Percentiles rank a stretch among this genome's conserved stretches.
These are phyloP conservation scores for Talaromyces atroroseus DNA, from an alignment of 2,329 filamentous ascomycete genomes.

Conservation along the genomic window DNA sequence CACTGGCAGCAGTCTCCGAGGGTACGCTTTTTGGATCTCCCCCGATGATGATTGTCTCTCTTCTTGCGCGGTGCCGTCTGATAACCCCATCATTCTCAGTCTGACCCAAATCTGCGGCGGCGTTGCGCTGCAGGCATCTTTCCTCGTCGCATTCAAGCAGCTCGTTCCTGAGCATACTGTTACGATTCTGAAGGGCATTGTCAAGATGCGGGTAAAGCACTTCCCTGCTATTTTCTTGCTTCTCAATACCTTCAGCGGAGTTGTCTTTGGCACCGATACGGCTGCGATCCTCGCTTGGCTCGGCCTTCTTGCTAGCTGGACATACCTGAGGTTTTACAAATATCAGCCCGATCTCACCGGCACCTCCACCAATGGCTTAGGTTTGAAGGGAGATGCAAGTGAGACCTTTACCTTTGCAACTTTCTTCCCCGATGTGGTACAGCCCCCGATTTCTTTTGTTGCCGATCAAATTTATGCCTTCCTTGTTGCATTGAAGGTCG, in stretches of 20 bases:
- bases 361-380: constrained; percentile 47
- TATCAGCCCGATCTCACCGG: constrained; percentile 50
- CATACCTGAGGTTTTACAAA: constrained; percentile 95
- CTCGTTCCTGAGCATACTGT: constrained; percentile 96
- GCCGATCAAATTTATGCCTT: constrained; percentile 68
- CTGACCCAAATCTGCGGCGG: constrained; percentile 81
- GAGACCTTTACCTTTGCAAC: constrained; percentile 95
- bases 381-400: constrained; percentile 80
- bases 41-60: constrained; percentile 17
- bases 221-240: constrained; percentile 71
- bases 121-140: constrained; percentile 82
- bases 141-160: constrained; percentile 96
- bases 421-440: constrained; percentile 83
- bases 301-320: constrained; percentile 85
- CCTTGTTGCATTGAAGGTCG: constrained; percentile 69
- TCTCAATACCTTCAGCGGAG: constrained; percentile 62
- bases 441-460: constrained; percentile 70
- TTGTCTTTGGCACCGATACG: constrained; percentile 64
- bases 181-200: constrained; percentile 78
- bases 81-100: constrained; percentile 42
- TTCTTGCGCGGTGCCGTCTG: constrained; percentile 18
- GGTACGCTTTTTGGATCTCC: constrained; percentile 27
- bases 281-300: constrained; percentile 73
- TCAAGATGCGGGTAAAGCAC: constrained; percentile 82
- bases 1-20: constrained; percentile 38